Base-by-base conservation (phyloP, 257 asterid genomes). In the Echium plantagineum region DNA sequence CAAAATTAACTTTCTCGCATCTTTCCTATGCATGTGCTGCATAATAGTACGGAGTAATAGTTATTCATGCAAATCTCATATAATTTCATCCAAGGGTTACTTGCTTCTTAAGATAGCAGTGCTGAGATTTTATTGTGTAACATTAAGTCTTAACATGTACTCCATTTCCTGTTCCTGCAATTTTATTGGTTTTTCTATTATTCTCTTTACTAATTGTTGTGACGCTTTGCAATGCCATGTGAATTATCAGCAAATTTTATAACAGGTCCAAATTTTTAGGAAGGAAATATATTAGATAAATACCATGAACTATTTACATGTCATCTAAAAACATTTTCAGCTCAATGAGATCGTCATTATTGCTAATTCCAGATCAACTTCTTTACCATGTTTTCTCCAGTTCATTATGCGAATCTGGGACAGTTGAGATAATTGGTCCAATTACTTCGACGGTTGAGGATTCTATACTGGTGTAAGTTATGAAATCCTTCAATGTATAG, bases 371-470 rank as follows among this genome's bases (percentile, higher is more conserved):
- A 28, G 46, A 7, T 28, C 17, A 16, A 31, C 63, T 57, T 54
- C 30, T 61, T 60, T 57, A 19, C 48, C 19, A 49, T 61, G 57
- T 62, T 68, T 9, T 66, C 69, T 67, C 60, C 87, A 93, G 98
- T 66, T 69, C 97, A 73, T 48, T 81, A 63, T 93, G 95, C 71
- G 94, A 83, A 71, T 67, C 89, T 3, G 94, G 98, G 75, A 89
- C 96, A 28, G 97, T 93, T 15, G 97, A 79, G 87, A 72, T 93
- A 57, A 83, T 93, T 35, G 98, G 98, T 49, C 94, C 98, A 61
- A 82, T 93, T 66, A 63, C 98, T 62, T 77, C 96, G 55, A 76
- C 76, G 65, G 95, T 89, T 69, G 98, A 93, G 81, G 98, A 93
- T 75, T 68, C 88, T 38, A 71, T 83, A 60, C 90, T 93, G 61